Base-by-base conservation (phyloP, 1,284 basidiomycete species). In the Thelephora terrestris region DNA sequence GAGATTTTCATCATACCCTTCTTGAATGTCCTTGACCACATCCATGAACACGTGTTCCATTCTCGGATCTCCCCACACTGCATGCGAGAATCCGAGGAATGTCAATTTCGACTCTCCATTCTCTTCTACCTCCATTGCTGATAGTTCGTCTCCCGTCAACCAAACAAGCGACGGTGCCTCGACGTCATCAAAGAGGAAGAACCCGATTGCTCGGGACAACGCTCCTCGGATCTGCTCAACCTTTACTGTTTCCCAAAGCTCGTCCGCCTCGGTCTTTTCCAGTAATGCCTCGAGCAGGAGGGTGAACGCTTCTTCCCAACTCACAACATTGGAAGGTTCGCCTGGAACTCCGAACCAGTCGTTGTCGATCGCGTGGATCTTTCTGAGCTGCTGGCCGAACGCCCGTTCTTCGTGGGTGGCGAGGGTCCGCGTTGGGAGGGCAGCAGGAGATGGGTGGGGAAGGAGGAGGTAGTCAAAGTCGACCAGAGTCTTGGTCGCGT, bases 1-100 rank as follows among this genome's bases (percentile, higher is more conserved):
- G 21, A 74, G 60, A 3, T 60, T 61, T 3, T 63, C 63, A 9
- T 75, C 74, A 14, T 87, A 86, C 0, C 78, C 84, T 58, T 83
- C 76, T 43, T 71, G 60, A 18, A 85, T 62, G 4, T 77, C 76
- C 21, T 52, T 53, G 38, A 66, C 74, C 10, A 75, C 73, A 12
- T 68, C 68, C 27, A 76, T 55, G 62, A 86, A 79, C 54, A 77
- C 70, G 7, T 71, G 64, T 59, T 86, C 85, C 43, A 85, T 66
- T 35, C 85, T 62, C 5, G 83, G 85, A 58, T 87, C 85, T 18
- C 81, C 84, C 78, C 81, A 87, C n/a, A 85, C 52, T 7, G 79
- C 76, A 53, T 73, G 74, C 1, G 69, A 64, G 24, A 81, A 61
- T 27, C 69, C 73, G 34, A 56, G 49, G 20, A 68, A 52, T 36